Conservation (phyloP, 2,329 filamentous ascomycete genomes). For the Pezicula carpinea region DNA sequence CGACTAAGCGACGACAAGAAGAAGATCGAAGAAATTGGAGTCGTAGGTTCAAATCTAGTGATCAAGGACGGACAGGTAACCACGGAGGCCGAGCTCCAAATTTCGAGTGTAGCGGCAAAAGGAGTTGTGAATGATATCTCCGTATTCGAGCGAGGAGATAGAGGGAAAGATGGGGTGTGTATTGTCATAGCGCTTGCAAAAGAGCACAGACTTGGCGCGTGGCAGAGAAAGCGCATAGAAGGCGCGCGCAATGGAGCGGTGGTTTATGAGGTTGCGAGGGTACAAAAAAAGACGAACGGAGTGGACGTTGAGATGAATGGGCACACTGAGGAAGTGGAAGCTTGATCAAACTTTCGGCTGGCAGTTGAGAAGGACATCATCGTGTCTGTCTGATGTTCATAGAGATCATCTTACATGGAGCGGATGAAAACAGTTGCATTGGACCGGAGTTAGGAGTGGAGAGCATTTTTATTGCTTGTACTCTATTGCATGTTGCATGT, state of each 20-base stretch:
- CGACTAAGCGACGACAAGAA: slow-evolving; percentile 77
- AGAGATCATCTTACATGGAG: no score
- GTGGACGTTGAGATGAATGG: slow-evolving; percentile 3
- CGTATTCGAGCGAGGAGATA: slow-evolving; percentile 78
- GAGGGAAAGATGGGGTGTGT: slow-evolving; percentile 72
- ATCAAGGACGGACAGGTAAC: slow-evolving; percentile 11
- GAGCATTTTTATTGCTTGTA: no score
- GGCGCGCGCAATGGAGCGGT: slow-evolving; percentile 77
- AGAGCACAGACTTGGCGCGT: slow-evolving; percentile 80
- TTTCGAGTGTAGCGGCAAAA: slow-evolving; percentile 21
- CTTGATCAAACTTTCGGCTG: not conserved
- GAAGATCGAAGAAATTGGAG: slow-evolving; percentile 67
- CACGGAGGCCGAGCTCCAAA: no score
- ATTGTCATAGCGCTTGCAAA: slow-evolving; percentile 83
- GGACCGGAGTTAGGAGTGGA: no score
- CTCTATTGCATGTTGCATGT: no score
- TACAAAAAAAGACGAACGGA: slow-evolving; percentile 16
- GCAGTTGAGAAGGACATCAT: no score
- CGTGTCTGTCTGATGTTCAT: no score
- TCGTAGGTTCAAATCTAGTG: slow-evolving; percentile 40
- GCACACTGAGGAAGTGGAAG: slow-evolving; percentile 4
- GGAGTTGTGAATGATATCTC: slow-evolving; percentile 88
- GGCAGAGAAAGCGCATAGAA: slow-evolving; percentile 54
- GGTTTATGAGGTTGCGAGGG: slow-evolving; percentile 72
- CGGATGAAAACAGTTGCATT: no score